These are phyloP conservation scores for Stephania cephalantha DNA, from an alignment of 164 flowering plant species.

Conservation along the genomic window DNA sequence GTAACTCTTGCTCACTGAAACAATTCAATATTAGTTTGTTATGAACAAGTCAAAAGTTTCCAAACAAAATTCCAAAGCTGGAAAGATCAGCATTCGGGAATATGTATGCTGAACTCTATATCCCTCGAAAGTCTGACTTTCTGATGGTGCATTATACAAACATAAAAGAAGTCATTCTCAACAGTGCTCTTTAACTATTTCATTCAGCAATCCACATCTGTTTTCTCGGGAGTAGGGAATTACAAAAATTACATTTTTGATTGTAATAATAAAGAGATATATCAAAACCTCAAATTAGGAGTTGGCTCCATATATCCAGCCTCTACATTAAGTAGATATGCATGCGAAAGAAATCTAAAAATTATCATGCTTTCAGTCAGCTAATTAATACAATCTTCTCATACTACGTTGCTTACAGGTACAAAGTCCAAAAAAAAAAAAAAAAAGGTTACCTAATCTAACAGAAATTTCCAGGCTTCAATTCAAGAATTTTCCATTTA, in stretches of 20 bases:
- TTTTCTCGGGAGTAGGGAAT: too few species aligned
- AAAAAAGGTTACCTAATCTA: too few species aligned
- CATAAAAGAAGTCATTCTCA: background rate
- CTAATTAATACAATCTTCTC: too few species aligned
- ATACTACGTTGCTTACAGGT: too few species aligned
- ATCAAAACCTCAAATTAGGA: too few species aligned
- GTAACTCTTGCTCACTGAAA: conserved; percentile 70
- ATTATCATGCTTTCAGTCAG: too few species aligned
- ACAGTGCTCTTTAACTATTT: background rate
- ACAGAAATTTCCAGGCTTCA: background rate
- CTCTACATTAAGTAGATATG: too few species aligned
- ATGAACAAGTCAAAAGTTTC: conserved; percentile 1
- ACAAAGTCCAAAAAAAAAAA: too few species aligned
- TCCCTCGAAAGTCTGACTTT: background rate
- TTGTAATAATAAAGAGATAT: background rate
- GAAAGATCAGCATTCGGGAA: background rate
- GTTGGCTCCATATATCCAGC: too few species aligned
- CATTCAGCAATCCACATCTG: background rate
- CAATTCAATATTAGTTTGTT: background rate
- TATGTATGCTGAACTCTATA: background rate
- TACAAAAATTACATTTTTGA: too few species aligned
- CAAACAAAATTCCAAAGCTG: background rate
- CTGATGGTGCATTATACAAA: background rate
- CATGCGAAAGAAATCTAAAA: too few species aligned
- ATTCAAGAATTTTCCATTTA: background rate